phyloP scores from a whole-genome alignment of 192 early-diverging fungal species.

The Backusella australiensis region DNA sequence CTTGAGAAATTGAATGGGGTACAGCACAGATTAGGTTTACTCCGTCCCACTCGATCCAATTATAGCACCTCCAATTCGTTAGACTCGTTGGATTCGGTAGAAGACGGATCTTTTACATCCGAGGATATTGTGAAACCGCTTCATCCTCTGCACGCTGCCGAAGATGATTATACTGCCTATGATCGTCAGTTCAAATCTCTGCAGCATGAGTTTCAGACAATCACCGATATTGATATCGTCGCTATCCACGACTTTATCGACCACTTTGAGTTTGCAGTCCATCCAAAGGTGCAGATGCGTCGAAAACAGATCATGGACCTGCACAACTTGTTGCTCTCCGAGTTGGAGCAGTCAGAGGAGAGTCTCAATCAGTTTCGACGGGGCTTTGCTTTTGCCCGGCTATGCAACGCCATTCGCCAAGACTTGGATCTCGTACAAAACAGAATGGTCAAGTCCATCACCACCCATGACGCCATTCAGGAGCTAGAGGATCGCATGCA shows the following conservation, averaged over 20 bases:
- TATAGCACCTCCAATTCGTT: neutral
- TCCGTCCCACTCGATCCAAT: neutral
- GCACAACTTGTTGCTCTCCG: neutral
- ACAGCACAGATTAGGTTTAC: neutral
- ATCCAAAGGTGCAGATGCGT: neutral
- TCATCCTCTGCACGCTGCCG: conserved; percentile 21
- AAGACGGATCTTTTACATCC: neutral
- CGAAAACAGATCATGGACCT: neutral
- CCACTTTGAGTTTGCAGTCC: neutral
- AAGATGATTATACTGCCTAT: conserved; percentile 16
- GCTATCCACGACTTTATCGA: neutral
- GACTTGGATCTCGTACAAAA: conserved; percentile 27
- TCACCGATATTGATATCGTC: neutral
- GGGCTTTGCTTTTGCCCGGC: neutral
- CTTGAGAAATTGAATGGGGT: neutral
- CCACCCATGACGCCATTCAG: conserved; percentile 26
- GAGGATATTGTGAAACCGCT: neutral
- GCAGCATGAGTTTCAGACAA: neutral
- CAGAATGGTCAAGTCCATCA: conserved; percentile 29
- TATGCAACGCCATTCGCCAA: neutral
- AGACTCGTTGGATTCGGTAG: neutral
- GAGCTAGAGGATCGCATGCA: conserved; percentile 24
- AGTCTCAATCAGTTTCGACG: neutral
- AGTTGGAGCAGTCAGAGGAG: neutral
- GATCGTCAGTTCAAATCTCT: conserved; percentile 2